Evolutionary conservation across 345 rosid genomes (phyloP), one percentile per base, ranked within the genome.

Genomic region (Raphanus sativus): DNA sequence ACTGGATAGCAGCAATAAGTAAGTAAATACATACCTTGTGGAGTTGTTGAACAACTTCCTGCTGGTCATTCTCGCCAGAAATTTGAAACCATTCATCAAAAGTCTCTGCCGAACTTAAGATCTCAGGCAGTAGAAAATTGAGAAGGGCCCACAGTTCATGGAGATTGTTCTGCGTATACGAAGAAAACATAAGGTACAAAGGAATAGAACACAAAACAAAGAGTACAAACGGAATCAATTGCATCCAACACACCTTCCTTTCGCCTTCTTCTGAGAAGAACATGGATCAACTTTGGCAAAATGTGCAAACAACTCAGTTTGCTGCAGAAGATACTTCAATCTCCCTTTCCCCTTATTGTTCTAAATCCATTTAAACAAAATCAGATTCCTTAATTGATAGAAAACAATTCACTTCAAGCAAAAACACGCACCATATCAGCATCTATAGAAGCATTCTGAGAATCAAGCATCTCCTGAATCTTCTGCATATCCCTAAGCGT

Each of bases 41-140:
- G 71, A 96, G 94, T 81, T 96, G 98, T 78, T 96, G 99, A 67
- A 96, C 99, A 73, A 96, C 99, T 83, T 96, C 99, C 75, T 96
- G 98, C 89, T 96, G 97, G 62, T 96, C 99, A 87, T 90, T 96
- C 72, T 96, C 98, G 62, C 94, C 98, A 85, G 99, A 96, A 69
- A 96, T 96, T 86, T 93, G 99, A 80, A 96, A 96, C 99, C 99
- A 96, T 77, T 96, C 98, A 85, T 96, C 99, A 86, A 96, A 96
- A 78, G 98, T 96, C 82, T 96, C 99, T 55, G 99, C 94, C 9
- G 98, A 96, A 80, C 96, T 96, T 80, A 96, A 96, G 68, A 96
- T 89, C 90, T 96, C 99, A 0, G 98, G 99, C 68, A 96, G 84
- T 62, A 96, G 80, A 70, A 96, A 96, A 89, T 96, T 96, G 25